Evolutionary conservation across 2,329 filamentous ascomycete species (phyloP), one percentile per base, ranked within the genome.

Genomic region (Verticillium isaacii): DNA sequence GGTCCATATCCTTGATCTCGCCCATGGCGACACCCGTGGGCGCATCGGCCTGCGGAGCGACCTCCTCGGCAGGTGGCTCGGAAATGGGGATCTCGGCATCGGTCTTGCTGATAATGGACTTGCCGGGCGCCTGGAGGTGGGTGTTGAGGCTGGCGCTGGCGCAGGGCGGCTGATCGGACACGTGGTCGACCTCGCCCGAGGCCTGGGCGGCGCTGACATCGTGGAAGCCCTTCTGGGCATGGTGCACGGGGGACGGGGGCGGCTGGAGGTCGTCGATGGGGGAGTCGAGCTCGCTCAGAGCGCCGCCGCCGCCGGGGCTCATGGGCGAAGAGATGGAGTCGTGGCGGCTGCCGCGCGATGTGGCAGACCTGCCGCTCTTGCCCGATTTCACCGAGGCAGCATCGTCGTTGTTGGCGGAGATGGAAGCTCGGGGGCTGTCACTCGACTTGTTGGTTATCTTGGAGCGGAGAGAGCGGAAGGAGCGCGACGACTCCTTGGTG

Each of bases 401-500:
- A 23, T 96, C 90, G 32, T 91, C 89, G 61, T 82, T 83, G 66
- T 85, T 87, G 60, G 86, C 80, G 57, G 93, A 74, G 32, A 91
- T 81, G 14, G 93, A 97, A 67, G 83, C 88, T 66, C 92, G 85
- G 25, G 93, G 93, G 45, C 58, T 59, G 58, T 59, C 58, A 45
- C 29, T 59, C 14, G 25, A n/a, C 25, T 32, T 56, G 73, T 93
- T 97, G 71, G 97, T 93, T 63, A 97, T 97, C 78, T 97, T 97
- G 65, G 92, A 96, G 64, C 92, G 86, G 68, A 98, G 85, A 45
- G 88, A 89, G 68, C 91, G 87, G 75, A 97, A 88, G 5, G 93
- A 97, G 66, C 93, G 90, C 36, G 90, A 87, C 7, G 93, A 97
- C 67, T 97, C 93, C 74, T 93, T 94, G 32, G 94, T 98, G 73